Evolutionary conservation across 1,284 basidiomycete species (phyloP).

Genomic region (Malassezia restricta): DNA sequence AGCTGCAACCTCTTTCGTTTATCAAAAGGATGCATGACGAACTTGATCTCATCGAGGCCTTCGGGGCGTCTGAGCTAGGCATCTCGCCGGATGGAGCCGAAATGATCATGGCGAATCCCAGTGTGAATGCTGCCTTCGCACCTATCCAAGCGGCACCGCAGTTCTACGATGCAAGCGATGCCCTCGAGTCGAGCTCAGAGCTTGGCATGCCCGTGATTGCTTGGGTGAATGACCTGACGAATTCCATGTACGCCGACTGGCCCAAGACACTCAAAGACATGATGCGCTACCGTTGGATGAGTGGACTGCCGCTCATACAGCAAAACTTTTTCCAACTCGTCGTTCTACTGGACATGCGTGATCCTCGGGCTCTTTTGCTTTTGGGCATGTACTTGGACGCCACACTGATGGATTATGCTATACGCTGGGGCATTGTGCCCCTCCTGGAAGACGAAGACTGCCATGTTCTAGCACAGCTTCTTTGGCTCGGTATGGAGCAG

Average conservation of each 20-base stretch:
- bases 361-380: constrained; percentile 7
- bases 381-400: not conserved
- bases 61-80: constrained; percentile 53
- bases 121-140: constrained; percentile 19
- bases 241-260: constrained; percentile 56
- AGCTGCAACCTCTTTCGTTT: constrained; percentile 22
- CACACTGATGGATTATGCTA: not conserved
- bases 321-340: constrained; percentile 41
- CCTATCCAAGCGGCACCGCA: constrained; percentile 49
- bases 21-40: constrained; percentile 56
- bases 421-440: constrained; percentile 10
- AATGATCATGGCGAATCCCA: constrained; percentile 52
- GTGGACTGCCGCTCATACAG: constrained; percentile 27
- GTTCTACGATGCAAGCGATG: constrained; percentile 41
- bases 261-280: constrained; percentile 4
- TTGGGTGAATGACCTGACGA: constrained; percentile 84
- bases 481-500: constrained; percentile 2
- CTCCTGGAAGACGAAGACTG: not conserved
- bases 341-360: constrained; percentile 28
- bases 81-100: constrained; percentile 58
- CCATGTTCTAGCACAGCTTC: constrained; percentile 5
- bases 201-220: constrained; percentile 48
- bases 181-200: constrained; percentile 18
- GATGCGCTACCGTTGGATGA: constrained; percentile 19
- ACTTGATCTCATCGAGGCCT: constrained; percentile 55